These are phyloP conservation scores for Blastobotrys raffinosifermentans DNA, from an alignment of 1,139 yeast genomes.

Conservation along the genomic window DNA sequence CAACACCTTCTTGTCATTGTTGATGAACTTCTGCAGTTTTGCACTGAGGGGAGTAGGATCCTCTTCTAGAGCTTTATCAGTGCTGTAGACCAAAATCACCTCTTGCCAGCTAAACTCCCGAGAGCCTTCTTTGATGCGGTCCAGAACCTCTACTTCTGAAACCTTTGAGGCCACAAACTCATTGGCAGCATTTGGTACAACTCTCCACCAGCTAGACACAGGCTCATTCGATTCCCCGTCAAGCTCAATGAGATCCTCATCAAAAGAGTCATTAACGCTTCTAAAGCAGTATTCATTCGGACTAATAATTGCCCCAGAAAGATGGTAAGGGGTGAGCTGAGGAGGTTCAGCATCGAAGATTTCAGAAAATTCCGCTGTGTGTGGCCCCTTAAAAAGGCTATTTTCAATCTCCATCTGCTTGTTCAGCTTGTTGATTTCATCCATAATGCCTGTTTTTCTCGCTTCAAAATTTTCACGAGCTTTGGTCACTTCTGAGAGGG, in stretches of 20 bases:
- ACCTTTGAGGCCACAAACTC: slow-evolving; percentile 12
- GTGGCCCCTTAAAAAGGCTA: slow-evolving; percentile 15
- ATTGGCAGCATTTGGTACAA: slow-evolving; percentile 9
- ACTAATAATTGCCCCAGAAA: slow-evolving; percentile 26
- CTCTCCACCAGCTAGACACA: slow-evolving; percentile 17
- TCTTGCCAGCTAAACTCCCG: slow-evolving; percentile 21
- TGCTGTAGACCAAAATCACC: slow-evolving; percentile 24
- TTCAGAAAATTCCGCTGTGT: slow-evolving; percentile 9
- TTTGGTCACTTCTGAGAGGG: slow-evolving; percentile 12
- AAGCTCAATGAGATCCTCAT: slow-evolving; percentile 16
- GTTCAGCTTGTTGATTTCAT: slow-evolving; percentile 10
- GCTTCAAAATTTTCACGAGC: slow-evolving; percentile 11
- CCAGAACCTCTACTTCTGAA: slow-evolving; percentile 18
- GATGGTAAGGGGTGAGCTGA: slow-evolving; percentile 19
- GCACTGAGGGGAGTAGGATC: slow-evolving; percentile 11
- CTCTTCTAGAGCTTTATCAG: slow-evolving; percentile 19
- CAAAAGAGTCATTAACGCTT: slow-evolving; percentile 4
- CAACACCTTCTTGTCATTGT: slow-evolving; percentile 15
- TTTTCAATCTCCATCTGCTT: slow-evolving; percentile 8
- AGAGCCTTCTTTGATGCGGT: slow-evolving; percentile 22
- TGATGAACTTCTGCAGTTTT: slow-evolving; percentile 17
- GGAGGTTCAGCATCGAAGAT: slow-evolving; percentile 17
- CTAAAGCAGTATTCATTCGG: slow-evolving; percentile 25
- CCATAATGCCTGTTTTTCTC: slow-evolving; percentile 8
- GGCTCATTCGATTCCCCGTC: slow-evolving; percentile 4